phyloP scores from a whole-genome alignment of 2,329 filamentous ascomycete species.

The Sporothrix euskadiensis region DNA sequence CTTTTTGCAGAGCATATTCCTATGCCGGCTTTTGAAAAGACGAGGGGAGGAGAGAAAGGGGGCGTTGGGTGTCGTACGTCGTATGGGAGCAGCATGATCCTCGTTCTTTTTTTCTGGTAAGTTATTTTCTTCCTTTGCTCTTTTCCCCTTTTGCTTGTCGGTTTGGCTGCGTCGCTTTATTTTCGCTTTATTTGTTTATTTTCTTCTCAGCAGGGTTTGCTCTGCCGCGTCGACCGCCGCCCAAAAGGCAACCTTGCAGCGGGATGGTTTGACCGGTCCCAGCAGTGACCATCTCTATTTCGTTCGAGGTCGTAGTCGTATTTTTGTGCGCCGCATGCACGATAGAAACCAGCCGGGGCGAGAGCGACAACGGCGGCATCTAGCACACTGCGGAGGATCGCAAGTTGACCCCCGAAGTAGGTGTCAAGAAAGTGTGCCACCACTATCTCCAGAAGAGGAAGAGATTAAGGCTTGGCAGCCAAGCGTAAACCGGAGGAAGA shows the following conservation, averaged over 20 bases:
- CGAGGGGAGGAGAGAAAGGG: background rate
- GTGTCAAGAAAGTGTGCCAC: background rate
- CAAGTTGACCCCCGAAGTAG: background rate
- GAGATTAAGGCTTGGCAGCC: conserved; percentile 22
- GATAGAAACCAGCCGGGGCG: background rate
- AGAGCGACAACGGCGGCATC: conserved; percentile 16
- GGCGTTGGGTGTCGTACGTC: background rate
- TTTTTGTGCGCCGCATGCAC: background rate
- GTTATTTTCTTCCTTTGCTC: background rate
- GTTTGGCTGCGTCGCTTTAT: conserved; percentile 7
- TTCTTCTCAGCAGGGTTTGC: conserved; percentile 6
- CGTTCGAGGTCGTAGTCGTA: conserved; percentile 7
- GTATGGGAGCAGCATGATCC: background rate
- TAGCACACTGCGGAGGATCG: background rate
- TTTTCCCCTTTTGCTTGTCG: background rate
- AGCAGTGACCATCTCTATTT: background rate
- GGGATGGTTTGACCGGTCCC: conserved; percentile 16
- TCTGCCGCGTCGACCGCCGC: conserved; percentile 21
- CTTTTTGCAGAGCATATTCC: background rate
- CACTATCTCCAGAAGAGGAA: background rate
- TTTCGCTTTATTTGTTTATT: conserved; percentile 21
- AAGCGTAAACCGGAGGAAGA: background rate
- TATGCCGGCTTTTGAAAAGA: background rate
- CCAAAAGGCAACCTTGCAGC: background rate
- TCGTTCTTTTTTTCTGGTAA: background rate